A percentile compares a stretch with the other conserved stretches of the same genome.
These are phyloP conservation scores for Kazachstania psychrophila DNA, from an alignment of 805 yeast species.

Conservation along the genomic window DNA sequence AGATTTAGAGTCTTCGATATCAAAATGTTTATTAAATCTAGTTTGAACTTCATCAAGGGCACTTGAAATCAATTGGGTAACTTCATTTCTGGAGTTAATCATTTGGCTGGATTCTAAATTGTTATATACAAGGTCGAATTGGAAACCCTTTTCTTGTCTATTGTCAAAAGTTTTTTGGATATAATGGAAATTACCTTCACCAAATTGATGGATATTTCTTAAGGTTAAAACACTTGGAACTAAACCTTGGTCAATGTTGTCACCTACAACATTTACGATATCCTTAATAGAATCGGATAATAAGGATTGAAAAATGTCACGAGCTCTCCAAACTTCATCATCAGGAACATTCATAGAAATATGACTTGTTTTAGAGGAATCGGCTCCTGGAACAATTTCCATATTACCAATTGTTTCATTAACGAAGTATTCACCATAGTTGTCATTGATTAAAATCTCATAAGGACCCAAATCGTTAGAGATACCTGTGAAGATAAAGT, in stretches of 20 bases:
- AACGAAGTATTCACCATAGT: slow-evolving; percentile 31
- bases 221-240: slow-evolving; percentile 42
- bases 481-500: slow-evolving; percentile 35
- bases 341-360: slow-evolving; percentile 61
- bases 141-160: slow-evolving; percentile 35
- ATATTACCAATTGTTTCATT: slow-evolving; percentile 23
- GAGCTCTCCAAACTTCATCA: slow-evolving; percentile 66
- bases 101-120: slow-evolving; percentile 35
- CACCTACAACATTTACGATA: slow-evolving; percentile 22
- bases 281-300: slow-evolving; percentile 58
- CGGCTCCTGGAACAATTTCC: slow-evolving; percentile 33
- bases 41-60: slow-evolving; percentile 27
- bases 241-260: slow-evolving; percentile 20
- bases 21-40: slow-evolving; percentile 47
- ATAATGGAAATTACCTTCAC: slow-evolving; percentile 67
- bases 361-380: slow-evolving; percentile 57
- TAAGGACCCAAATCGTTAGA: slow-evolving; percentile 64
- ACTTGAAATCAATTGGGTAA: slow-evolving; percentile 14
- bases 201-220: slow-evolving; percentile 47
- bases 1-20: slow-evolving; percentile 17
- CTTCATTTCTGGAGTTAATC: slow-evolving; percentile 23
- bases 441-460: slow-evolving; percentile 48
- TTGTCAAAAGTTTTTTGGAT: slow-evolving; percentile 73
- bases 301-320: slow-evolving; percentile 61
- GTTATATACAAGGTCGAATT: slow-evolving; percentile 62